Percentiles rank a stretch among this genome's conserved stretches.
Conservation (phyloP, 148 eudicot species). For the Drosera capensis region DNA sequence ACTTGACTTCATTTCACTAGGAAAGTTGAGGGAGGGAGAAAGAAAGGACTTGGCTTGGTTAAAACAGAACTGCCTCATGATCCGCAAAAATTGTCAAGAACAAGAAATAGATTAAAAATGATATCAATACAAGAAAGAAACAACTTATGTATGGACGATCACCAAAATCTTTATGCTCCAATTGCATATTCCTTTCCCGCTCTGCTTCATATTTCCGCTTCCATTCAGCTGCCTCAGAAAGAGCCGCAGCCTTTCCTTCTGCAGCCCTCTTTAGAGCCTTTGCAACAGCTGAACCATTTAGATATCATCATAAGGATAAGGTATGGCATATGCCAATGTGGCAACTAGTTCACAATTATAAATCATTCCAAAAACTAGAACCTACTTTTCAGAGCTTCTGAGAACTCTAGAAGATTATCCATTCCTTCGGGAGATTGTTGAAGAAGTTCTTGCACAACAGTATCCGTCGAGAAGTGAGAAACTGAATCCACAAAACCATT, state of each 20-base stretch:
- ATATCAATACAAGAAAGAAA: not conserved
- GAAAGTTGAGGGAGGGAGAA: no score
- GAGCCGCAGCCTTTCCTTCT: conserved; percentile 96
- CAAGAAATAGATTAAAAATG: not conserved
- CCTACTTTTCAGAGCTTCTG: conserved; percentile 86
- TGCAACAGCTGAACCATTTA: conserved; percentile 56
- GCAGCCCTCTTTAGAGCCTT: conserved; percentile 70
- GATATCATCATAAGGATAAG: conserved; percentile 10
- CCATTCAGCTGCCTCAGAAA: conserved; percentile 96
- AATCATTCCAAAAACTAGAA: not conserved
- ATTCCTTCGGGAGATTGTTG: conserved; percentile 41
- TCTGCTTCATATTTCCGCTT: conserved; percentile 93
- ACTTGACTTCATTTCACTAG: no score
- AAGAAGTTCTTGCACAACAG: conserved; percentile 39
- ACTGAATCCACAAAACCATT: conserved; percentile 30
- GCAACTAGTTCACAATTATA: not conserved
- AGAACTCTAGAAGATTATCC: conserved; percentile 55
- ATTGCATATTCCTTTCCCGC: conserved; percentile 46
- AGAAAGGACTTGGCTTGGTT: no score
- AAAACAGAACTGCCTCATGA: no score
- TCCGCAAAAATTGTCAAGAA: not conserved
- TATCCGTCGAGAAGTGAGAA: conserved; percentile 35
- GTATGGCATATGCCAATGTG: not conserved
- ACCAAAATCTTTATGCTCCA: conserved; percentile 55
- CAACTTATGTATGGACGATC: not conserved